Percentiles rank a stretch among this genome's conserved stretches.
phyloP scores from a whole-genome alignment of 768 basidiomycete genomes.

The Boletus reticuloceps region DNA sequence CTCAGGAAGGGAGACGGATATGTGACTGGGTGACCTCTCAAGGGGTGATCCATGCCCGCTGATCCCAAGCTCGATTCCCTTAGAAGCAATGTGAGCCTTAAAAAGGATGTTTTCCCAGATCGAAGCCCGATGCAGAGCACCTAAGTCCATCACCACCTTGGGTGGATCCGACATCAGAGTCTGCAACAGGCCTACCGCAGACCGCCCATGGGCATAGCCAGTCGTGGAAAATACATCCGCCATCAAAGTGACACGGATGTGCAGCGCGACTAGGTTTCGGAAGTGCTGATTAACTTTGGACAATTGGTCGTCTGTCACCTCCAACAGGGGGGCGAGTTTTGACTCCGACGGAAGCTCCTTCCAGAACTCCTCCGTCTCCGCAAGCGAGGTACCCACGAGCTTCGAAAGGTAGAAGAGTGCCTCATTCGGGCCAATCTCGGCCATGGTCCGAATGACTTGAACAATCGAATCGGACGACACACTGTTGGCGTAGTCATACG shows the following conservation, averaged over 20 bases:
- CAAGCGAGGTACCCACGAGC: conserved; percentile 67
- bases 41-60: conserved; percentile 45
- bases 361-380: conserved; percentile 75
- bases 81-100: conserved; percentile 53
- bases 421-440: conserved; percentile 78
- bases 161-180: conserved; percentile 65
- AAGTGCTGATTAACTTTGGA: conserved; percentile 60
- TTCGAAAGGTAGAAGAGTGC: conserved; percentile 68
- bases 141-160: conserved; percentile 68
- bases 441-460: conserved; percentile 85
- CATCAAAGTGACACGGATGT: conserved; percentile 77
- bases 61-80: conserved; percentile 50
- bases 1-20: conserved; percentile 41
- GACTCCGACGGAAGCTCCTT: conserved; percentile 48
- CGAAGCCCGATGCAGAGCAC: conserved; percentile 74
- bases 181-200: conserved; percentile 71
- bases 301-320: conserved; percentile 47
- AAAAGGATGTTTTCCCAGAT: conserved; percentile 87
- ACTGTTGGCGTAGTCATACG: conserved; percentile 84
- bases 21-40: conserved; percentile 46
- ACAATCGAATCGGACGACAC: conserved; percentile 85
- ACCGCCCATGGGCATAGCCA: conserved; percentile 77
- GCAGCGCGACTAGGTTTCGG: conserved; percentile 68
- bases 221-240: conserved; percentile 86
- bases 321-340: conserved; percentile 63